Base-by-base conservation (phyloP, 140 eudicot genomes). In the Senecio squalidus region DNA sequence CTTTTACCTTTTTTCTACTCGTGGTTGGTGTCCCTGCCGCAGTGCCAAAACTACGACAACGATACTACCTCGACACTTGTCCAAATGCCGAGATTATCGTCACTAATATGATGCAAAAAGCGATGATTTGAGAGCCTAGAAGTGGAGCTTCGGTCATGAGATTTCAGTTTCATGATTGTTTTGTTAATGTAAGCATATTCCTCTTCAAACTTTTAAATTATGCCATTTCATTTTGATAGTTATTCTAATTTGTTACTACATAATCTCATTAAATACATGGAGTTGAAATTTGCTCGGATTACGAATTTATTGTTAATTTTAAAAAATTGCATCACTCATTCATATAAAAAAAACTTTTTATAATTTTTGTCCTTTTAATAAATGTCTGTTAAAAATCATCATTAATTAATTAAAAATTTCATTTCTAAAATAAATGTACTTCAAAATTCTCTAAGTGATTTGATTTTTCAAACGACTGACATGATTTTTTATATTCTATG, bases 91-190 rank as follows among this genome's bases (percentile, higher is more conserved):
- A 90, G 68, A 0, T 31, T 11, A 68, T 70, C 30, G 94, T 86
- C 15, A 49, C 83, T 28, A 61, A 65, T 7, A 78, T 76, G 11
- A 45, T 86, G 57, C 68, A 61, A 57, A 67, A 71, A 24, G 89
- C 95, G 58, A 82, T 86, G 90, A 52, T 21, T 6, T 68, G 80
- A 70, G 97, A 90, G 41, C 82, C 83, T 7, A 66, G 97, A 67
- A 83, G 76, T 30, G 94, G 69, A 25, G 95, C 97, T 69, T 85
- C 95, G 9, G 87, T 85, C 23, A 82, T 90, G 95, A 75, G 97
- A 15, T 56, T 90, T 20, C 97, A 90, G 52, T 90, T 90, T 61
- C 97, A 90, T 58, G 97, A 90, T 56, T 90, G 97, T 58, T 78
- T 90, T 33, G 97, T 90, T 10, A 83, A 85, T 71, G 97, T 90